Evolutionary conservation across 768 basidiomycete species (phyloP).

Genomic region (Saitozyma podzolica): DNA sequence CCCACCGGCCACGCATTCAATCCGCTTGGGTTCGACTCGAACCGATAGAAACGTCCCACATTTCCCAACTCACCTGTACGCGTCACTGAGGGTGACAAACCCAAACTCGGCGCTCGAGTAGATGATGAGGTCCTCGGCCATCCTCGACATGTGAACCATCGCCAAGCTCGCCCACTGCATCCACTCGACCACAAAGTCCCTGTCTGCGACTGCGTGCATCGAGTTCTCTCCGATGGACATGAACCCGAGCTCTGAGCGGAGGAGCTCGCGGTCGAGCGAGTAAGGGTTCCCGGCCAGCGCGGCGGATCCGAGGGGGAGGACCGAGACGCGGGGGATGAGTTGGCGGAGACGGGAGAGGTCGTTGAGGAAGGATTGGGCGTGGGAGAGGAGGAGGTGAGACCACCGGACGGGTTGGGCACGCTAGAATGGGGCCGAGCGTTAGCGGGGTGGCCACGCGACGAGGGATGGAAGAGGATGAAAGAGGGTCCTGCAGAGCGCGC

Average conservation of each 20-base stretch:
- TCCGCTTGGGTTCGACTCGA: too few relatives aligned
- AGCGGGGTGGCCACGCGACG: not conserved
- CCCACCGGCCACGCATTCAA: too few relatives aligned
- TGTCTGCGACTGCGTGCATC: constrained; percentile 92
- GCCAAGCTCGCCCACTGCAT: constrained; percentile 92
- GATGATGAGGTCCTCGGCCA: constrained; percentile 94
- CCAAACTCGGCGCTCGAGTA: constrained; percentile 98
- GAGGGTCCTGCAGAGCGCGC: too few relatives aligned
- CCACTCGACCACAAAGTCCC: constrained; percentile 96
- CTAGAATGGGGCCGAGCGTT: constrained; percentile 55
- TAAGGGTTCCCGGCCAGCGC: constrained; percentile 97
- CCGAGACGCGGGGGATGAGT: constrained; percentile 83
- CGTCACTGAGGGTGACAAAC: constrained; percentile 92
- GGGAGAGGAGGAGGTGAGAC: constrained; percentile 94
- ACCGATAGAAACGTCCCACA: not conserved
- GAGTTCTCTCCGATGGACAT: constrained; percentile 88
- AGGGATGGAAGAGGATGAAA: too few relatives aligned
- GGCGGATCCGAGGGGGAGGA: constrained; percentile 89
- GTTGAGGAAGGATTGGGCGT: constrained; percentile 87
- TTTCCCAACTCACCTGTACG: constrained; percentile 73
- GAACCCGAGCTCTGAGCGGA: constrained; percentile 88
- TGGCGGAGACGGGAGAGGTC: constrained; percentile 84
- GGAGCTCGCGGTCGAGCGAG: constrained; percentile 85
- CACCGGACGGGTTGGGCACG: constrained; percentile 97
- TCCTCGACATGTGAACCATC: constrained; percentile 88